phyloP scores from a whole-genome alignment of 2,329 filamentous ascomycete genomes.

The Zopfia rhizophila region DNA sequence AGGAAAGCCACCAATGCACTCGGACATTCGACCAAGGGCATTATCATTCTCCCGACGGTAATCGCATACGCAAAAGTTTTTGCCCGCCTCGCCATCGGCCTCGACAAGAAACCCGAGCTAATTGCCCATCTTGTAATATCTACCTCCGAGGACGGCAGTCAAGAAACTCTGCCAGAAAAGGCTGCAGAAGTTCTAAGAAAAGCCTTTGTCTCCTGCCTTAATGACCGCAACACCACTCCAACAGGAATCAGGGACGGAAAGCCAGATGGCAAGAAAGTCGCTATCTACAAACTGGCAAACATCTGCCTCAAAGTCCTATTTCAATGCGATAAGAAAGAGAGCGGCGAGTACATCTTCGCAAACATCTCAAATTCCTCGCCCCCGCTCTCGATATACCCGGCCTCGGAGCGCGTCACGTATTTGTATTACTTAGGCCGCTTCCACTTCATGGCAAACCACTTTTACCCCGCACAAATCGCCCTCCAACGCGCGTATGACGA shows the following conservation, averaged over 20 bases:
- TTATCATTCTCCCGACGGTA: slow-evolving; percentile 83
- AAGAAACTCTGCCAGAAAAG: slow-evolving; percentile 83
- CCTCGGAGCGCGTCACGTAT: slow-evolving; percentile 87
- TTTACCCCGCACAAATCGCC: slow-evolving; percentile 77
- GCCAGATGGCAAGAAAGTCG: slow-evolving; percentile 85
- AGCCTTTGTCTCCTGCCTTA: slow-evolving; percentile 89
- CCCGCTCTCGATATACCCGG: slow-evolving; percentile 82
- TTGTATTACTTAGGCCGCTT: slow-evolving; percentile 95
- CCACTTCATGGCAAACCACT: slow-evolving; percentile 86
- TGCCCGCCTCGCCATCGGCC: slow-evolving; percentile 82
- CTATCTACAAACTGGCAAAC: slow-evolving; percentile 93
- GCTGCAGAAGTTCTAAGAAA: slow-evolving; percentile 90
- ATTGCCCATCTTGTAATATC: slow-evolving; percentile 69
- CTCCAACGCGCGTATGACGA: slow-evolving; percentile 84
- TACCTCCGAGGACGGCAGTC: slow-evolving; percentile 71
- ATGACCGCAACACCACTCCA: slow-evolving; percentile 76
- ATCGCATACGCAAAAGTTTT: slow-evolving; percentile 84
- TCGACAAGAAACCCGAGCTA: slow-evolving; percentile 83
- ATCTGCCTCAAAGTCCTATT: slow-evolving; percentile 89
- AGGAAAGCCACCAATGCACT: slow-evolving; percentile 87
- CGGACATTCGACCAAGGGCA: slow-evolving; percentile 79
- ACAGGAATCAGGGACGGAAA: slow-evolving; percentile 66
- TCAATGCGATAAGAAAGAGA: slow-evolving; percentile 83
- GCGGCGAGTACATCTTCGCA: slow-evolving; percentile 87
- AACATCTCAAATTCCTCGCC: slow-evolving; percentile 88